Evolutionary conservation across 805 yeast genomes (phyloP), one percentile per base, ranked within the genome.

Genomic region (Cyberlindnera amylophila): DNA sequence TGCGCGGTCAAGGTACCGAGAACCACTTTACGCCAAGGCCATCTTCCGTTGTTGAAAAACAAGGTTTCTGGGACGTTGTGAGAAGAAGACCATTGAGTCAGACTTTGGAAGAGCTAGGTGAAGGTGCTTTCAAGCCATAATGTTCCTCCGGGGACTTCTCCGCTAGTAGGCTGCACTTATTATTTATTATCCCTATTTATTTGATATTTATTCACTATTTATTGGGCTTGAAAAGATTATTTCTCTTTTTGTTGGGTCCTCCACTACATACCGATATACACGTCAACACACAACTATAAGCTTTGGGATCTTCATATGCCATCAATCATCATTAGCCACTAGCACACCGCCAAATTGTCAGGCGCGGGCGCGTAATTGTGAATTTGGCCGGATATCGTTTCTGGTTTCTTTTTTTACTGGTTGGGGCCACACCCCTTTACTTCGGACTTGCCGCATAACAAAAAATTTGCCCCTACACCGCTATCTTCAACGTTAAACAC

Each of bases 61-160:
- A 77, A 58, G 81, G 81, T 30, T 84, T 85, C 66, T 87, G 89
- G 89, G 91, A 86, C 50, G 81, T 81, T 29, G 77, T 79, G 60
- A 77, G 80, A 68, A 81, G 96, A 71, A 77, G 86, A 57, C 95
- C 95, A 14, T 66, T 86, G 51, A 79, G 88, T 16, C 89, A 85
- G 65, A 85, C 95, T 9, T 75, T 83, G 21, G 82, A 77, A 47
- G 81, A 80, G 56, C 70, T 86, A 52, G 96, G 96, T 6, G 56
- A 55, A 19, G 58, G 56, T 21, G 57, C 52, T 2, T 50, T 53
- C 44, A 53, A 53, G 41, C 57, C 55, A 28, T 55, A 39, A 42
- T 23, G 11, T 4, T 30, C 9, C n/a, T 23, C n/a, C n/a, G n/a
- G n/a, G n/a, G n/a, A n/a, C n/a, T n/a, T n/a, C n/a, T n/a, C n/a